A percentile compares a stretch with the other conserved stretches of the same genome.
Evolutionary conservation across 768 basidiomycete genomes (phyloP).

Genomic region (Multifurca ochricompacta): DNA sequence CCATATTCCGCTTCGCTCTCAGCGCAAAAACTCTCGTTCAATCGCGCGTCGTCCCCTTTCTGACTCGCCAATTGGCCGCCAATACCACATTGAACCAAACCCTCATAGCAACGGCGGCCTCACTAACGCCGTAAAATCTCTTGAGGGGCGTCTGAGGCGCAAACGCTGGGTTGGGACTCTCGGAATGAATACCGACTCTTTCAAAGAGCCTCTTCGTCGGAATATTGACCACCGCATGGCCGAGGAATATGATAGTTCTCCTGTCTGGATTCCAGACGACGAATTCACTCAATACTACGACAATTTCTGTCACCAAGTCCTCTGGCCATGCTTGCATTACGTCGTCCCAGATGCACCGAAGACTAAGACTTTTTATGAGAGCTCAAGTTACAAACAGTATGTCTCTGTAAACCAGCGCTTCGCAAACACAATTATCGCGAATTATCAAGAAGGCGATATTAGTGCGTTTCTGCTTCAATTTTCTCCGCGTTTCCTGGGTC

Average conservation of each 20-base stretch:
- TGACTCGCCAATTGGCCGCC: slow-evolving; percentile 22
- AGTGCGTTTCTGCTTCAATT: slow-evolving; percentile 29
- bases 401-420: slow-evolving; percentile 86
- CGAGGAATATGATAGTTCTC: slow-evolving; percentile 34
- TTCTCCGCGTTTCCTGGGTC: not conserved
- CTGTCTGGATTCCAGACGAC: slow-evolving; percentile 77
- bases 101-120: slow-evolving; percentile 77
- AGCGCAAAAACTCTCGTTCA: slow-evolving; percentile 48
- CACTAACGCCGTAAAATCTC: slow-evolving; percentile 68
- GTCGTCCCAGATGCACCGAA: slow-evolving; percentile 83
- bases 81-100: slow-evolving; percentile 50
- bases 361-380: slow-evolving; percentile 73
- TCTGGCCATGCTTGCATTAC: slow-evolving; percentile 86
- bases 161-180: slow-evolving; percentile 67
- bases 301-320: slow-evolving; percentile 82
- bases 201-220: slow-evolving; percentile 45
- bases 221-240: slow-evolving; percentile 47
- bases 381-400: slow-evolving; percentile 76
- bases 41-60: slow-evolving; percentile 42
- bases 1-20: slow-evolving; percentile 32
- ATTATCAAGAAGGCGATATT: slow-evolving; percentile 85
- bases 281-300: slow-evolving; percentile 79
- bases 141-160: slow-evolving; percentile 43
- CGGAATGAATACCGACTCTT: slow-evolving; percentile 60
- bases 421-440: slow-evolving; percentile 71